Evolutionary conservation across 441 rosid genomes (phyloP), one percentile per base, ranked within the genome.

Genomic region (Adansonia grandidieri): DNA sequence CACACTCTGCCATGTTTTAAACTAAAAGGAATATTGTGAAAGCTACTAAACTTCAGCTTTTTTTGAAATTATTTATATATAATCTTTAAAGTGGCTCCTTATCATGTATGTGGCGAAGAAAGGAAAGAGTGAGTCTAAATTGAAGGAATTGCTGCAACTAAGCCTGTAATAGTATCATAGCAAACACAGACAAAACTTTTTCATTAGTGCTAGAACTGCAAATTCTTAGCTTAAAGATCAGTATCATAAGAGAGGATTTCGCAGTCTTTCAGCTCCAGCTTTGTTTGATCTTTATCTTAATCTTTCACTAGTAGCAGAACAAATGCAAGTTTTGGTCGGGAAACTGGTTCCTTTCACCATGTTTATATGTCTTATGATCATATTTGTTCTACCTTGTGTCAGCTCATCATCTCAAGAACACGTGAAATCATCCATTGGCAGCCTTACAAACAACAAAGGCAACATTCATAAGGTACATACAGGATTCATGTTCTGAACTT

Each of bases 381-480:
- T 76, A 20, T 65, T 75, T 65, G 20, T 74, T 40, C 78, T 80
- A 40, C 88, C 88, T 24, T 40, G 76, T 61, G 83, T 77, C 42
- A 1, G 45, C 76, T 85, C 86, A 9, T 78, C 84, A n/a, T 73
- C 83, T 50, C 79, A 80, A 53, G 77, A 77, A 19, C 80, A 60
- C 47, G 51, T 2, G 32, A 50, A 22, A 24, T 24, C 28, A 45
- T 51, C 56, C 61, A 66, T 54, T 44, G 82, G 44, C 75, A 70
- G 32, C 71, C 72, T 58, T 60, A 28, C 83, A 51, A 76, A 62
- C 71, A 78, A 62, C 22, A 54, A 65, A 6, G 61, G 1, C 63
- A 74, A 19, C 74, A 61, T 14, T 69, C 77, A 73, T 13, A 76
- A 81, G 90, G 92, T 24, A 24, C 28, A 24, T 89, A 82, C 10